Conservation (phyloP, 2,329 filamentous ascomycete genomes). For the Pyricularia sp. region DNA sequence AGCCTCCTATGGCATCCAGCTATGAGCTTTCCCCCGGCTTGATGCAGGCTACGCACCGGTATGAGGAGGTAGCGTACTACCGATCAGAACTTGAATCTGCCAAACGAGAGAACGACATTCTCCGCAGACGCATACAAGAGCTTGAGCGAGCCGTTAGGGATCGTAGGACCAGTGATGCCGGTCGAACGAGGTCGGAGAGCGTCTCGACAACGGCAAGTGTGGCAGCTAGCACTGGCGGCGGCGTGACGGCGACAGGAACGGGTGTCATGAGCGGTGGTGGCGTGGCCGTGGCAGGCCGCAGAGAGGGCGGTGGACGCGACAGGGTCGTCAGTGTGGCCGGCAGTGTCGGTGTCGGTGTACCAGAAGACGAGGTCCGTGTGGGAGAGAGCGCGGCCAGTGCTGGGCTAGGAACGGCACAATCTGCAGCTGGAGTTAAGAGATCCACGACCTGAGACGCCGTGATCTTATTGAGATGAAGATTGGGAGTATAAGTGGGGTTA, state of each 20-base stretch:
- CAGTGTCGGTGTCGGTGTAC: constrained; percentile 42
- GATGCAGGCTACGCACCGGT: constrained; percentile 47
- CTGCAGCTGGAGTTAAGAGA: neutral
- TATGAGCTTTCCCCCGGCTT: constrained; percentile 40
- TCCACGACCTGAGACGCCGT: neutral
- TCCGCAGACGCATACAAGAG: constrained; percentile 53
- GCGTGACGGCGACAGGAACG: constrained; percentile 11
- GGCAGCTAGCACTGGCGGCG: constrained; percentile 19
- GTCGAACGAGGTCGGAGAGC: constrained; percentile 38
- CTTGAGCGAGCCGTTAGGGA: constrained; percentile 47
- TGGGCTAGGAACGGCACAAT: constrained; percentile 15
- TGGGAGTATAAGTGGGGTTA: neutral
- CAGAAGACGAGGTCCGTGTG: constrained; percentile 50
- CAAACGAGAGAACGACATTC: constrained; percentile 53
- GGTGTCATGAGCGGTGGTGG: constrained; percentile 25
- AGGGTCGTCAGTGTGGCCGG: constrained; percentile 34
- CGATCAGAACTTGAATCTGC: constrained; percentile 50
- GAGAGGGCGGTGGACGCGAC: constrained; percentile 24
- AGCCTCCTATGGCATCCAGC: constrained; percentile 16
- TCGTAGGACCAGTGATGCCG: constrained; percentile 35
- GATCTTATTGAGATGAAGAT: neutral
- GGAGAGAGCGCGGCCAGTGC: constrained; percentile 52
- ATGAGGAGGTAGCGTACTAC: constrained; percentile 53
- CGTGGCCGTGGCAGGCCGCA: constrained; percentile 36
- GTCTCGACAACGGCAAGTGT: constrained; percentile 43